Evolutionary conservation across 331 rosid species (phyloP).

Genomic region (Prunus yedoensis): DNA sequence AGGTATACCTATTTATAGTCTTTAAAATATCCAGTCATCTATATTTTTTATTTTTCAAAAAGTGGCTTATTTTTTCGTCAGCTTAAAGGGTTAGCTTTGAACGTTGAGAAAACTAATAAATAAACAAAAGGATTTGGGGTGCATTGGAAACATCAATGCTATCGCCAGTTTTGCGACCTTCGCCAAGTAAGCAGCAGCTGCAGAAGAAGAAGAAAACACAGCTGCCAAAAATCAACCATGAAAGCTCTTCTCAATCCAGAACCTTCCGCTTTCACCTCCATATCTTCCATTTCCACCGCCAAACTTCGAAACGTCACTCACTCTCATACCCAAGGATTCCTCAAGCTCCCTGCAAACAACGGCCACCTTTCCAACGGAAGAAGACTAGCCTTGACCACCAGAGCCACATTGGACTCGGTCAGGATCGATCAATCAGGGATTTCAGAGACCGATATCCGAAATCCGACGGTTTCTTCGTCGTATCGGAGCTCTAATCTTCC

Average conservation of each 20-base stretch:
- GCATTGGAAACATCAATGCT: background rate
- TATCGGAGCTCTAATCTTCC: constrained; percentile 48
- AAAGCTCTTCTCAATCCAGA: constrained; percentile 48
- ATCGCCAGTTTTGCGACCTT: background rate
- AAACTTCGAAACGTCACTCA: constrained; percentile 29
- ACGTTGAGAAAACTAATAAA: background rate
- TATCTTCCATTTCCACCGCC: constrained; percentile 31
- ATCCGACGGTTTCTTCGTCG: constrained; percentile 79
- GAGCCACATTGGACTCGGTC: constrained; percentile 51
- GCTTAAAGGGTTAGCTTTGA: background rate
- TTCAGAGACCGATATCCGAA: constrained; percentile 52
- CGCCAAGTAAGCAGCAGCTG: background rate
- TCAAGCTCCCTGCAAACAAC: constrained; percentile 26
- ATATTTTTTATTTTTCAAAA: too few species aligned
- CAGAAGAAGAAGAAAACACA: background rate
- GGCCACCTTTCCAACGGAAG: constrained; percentile 30
- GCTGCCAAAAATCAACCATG: constrained; percentile 41
- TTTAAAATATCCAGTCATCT: too few species aligned
- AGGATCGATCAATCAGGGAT: constrained; percentile 56
- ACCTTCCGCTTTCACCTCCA: constrained; percentile 27
- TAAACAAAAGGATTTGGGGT: background rate
- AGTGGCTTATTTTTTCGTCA: too few species aligned
- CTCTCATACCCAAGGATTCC: constrained; percentile 20
- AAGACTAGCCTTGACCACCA: constrained; percentile 26
- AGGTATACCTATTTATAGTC: too few species aligned